Base-by-base conservation (phyloP, 257 asterid genomes). In the Sherardia arvensis region DNA sequence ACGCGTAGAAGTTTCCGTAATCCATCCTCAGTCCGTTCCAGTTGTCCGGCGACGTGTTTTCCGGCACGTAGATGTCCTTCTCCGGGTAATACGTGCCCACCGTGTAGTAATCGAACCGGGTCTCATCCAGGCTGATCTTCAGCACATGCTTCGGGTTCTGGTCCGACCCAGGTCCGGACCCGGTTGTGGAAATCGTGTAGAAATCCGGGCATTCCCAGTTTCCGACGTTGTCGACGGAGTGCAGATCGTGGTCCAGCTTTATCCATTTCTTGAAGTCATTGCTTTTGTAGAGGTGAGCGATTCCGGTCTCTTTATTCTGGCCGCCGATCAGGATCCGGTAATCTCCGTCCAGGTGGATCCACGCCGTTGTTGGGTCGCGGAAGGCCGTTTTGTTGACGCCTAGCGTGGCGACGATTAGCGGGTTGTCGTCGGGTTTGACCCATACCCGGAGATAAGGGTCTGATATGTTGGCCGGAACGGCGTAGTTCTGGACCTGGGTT, bases 131-230 rank as follows among this genome's bases (percentile, higher is more conserved):
- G 1, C 90, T 90, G 11, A 7, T 21, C n/a, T 43, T 43, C 20
- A 43, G 20, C 49, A 43, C 49, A 9, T 43, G 20, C 49, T 14
- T 43, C 4, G n/a, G 78, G 4, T 88, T 79, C 1, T n/a, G n/a
- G 7, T 86, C 91, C 62, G 84, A 53, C 4, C 90, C 95, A 0
- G 87, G 71, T 6, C 83, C 91, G 59, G 84, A 48, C 4, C 94
- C 95, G 0, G 73, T 40, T 4, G 68, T 34, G 1, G 83, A 38
- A 0, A 90, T 85, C 0, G 95, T 94, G 6, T 61, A 90, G 64
- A 90, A 84, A 65, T 87, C 96, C 0, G 95, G 95, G 15, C 97
- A 90, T 27, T 90, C 96, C 85, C 85, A 90, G 12, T 81, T 83
- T 2, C 95, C 95, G 0, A 88, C 82, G 3, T 78, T 69, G 0